Conservation (phyloP, 139 green algal genomes). For the Chlorella sp. region DNA sequence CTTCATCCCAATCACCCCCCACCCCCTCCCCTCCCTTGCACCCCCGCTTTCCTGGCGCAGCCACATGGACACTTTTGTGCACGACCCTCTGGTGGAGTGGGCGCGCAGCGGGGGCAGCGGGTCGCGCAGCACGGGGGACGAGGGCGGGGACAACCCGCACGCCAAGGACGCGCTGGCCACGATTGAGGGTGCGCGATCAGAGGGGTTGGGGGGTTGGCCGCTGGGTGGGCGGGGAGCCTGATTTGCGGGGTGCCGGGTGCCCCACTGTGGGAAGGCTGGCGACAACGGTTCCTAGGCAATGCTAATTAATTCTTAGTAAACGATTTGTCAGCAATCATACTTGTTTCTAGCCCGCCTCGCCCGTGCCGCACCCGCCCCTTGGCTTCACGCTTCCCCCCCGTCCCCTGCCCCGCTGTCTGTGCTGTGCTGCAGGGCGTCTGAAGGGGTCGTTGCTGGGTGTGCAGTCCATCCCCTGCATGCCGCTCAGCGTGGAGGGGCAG, state of each 20-base stretch:
- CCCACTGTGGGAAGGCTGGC: too few species aligned
- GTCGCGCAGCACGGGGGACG: background rate
- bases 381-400: too few species aligned
- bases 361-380: too few species aligned
- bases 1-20: too few species aligned
- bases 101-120: slow-evolving; percentile 20
- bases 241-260: too few species aligned
- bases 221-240: background rate
- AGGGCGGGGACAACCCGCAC: slow-evolving; percentile 65
- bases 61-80: slow-evolving; percentile 96
- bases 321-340: too few species aligned
- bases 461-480: slow-evolving; percentile 76
- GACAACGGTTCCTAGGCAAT: too few species aligned
- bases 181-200: slow-evolving; percentile 61
- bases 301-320: too few species aligned
- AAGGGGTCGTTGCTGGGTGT: slow-evolving; percentile 91
- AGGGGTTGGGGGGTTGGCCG: background rate
- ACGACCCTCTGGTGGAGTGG: slow-evolving; percentile 98
- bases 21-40: too few species aligned
- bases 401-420: background rate
- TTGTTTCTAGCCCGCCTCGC: too few species aligned
- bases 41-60: slow-evolving; percentile 78
- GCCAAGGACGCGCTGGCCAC: slow-evolving; percentile 83
- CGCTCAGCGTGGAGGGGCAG: slow-evolving; percentile 88
- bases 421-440: slow-evolving; percentile 62